Evolutionary conservation across 257 asterid genomes (phyloP).

Genomic region (Solanum sejunctum): DNA sequence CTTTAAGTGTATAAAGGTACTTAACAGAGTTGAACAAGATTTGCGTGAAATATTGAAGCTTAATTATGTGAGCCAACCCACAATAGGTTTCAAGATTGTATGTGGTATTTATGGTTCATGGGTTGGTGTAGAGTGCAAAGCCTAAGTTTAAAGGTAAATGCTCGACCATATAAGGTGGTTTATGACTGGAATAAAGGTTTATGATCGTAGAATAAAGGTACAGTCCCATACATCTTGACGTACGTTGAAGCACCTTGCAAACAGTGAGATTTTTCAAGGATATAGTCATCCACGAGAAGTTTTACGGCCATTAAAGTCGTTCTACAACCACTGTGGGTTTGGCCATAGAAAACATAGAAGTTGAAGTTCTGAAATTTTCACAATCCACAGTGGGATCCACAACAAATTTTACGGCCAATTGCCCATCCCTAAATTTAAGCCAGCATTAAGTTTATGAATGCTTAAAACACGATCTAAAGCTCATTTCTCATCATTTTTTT

Average conservation of each 20-base stretch:
- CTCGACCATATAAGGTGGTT: neutral
- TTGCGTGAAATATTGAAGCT: neutral
- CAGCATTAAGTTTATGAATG: neutral
- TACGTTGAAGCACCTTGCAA: neutral
- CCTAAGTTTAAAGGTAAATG: neutral
- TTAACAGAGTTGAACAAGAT: neutral
- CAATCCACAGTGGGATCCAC: neutral
- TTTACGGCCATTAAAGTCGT: neutral
- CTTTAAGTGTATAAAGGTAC: neutral
- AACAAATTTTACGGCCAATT: neutral
- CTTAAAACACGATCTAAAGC: neutral
- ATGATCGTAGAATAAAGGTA: no score
- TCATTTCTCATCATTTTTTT: neutral
- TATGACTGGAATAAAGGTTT: no score
- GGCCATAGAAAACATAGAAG: neutral
- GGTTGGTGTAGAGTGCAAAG: neutral
- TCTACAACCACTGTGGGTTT: neutral
- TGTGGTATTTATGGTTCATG: neutral
- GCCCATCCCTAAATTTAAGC: neutral
- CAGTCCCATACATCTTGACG: neutral
- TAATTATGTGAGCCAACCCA: neutral
- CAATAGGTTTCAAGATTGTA: neutral
- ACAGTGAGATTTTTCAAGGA: neutral
- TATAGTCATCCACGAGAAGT: neutral
- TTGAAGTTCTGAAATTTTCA: neutral